These are phyloP conservation scores for Kodamaea plutei DNA, from an alignment of 1,139 yeast genomes.

Conservation along the genomic window DNA sequence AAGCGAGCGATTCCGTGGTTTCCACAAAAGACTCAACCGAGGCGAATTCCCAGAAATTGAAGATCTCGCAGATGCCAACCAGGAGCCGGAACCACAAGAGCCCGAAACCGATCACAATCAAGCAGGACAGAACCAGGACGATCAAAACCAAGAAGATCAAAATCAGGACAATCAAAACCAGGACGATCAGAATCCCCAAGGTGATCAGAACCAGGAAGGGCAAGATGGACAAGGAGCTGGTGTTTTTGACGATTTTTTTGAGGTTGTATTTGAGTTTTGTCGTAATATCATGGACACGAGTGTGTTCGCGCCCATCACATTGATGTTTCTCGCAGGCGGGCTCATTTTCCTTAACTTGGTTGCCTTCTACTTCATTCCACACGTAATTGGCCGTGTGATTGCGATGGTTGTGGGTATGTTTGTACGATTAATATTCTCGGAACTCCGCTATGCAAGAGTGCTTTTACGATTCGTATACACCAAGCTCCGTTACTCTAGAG, in stretches of 20 bases:
- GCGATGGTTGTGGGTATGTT: too few relatives aligned
- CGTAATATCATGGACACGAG: neutral
- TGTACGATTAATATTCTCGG: too few relatives aligned
- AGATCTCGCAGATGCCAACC: too few relatives aligned
- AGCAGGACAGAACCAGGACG: neutral
- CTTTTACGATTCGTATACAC: too few relatives aligned
- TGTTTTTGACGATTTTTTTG: conserved; percentile 1
- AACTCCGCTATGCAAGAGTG: too few relatives aligned
- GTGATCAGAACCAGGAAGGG: conserved; percentile 1
- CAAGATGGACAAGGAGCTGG: too few relatives aligned
- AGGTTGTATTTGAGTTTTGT: too few relatives aligned
- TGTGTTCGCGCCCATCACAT: neutral
- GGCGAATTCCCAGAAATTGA: neutral
- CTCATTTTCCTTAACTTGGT: conserved; percentile 42
- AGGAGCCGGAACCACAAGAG: too few relatives aligned
- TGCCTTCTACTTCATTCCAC: conserved; percentile 52
- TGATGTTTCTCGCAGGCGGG: conserved; percentile 35
- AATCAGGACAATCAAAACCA: conserved; percentile 11
- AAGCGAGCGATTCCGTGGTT: neutral
- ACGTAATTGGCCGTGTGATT: conserved; percentile 41
- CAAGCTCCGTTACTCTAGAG: too few relatives aligned
- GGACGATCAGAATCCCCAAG: conserved; percentile 10
- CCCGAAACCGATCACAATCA: neutral
- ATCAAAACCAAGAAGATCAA: conserved; percentile 8
- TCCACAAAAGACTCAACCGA: neutral